Base-by-base conservation (phyloP, 106 monocot species). In the Phalaenopsis aphrodite region DNA sequence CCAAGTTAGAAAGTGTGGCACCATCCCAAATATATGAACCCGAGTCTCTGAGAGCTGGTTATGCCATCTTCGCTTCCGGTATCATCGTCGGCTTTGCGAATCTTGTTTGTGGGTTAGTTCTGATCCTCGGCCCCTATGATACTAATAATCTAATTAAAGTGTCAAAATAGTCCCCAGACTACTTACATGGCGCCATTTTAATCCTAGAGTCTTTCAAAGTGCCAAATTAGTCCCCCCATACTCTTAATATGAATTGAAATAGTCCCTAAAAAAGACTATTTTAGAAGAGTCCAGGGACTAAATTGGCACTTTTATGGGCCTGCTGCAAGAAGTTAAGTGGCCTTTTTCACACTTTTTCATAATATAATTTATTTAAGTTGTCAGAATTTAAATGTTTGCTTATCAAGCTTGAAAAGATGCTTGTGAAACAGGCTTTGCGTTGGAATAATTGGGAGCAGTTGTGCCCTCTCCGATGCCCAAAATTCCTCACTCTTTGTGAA, bases 361-460 rank as follows among this genome's bases (percentile, higher is more conserved):
- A 30, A 30, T 30, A 30, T 30, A 30, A 30, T 30, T 30, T 30
- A 30, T 30, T 30, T 30, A 30, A 30, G 30, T 30, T 30, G 30
- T 30, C 30, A 30, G 0, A 30, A 72, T 8, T 5, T 47, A 47
- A 47, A 47, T 9, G 47, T 47, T 1, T 5, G 1, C 11, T 10
- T 52, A 12, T 12, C 52, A 52, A 14, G 14, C 12, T 12, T 52
- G 42, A 42, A 42, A 61, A 21, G 21, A 8, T 19, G 12, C 42
- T 43, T 68, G 3, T 74, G 74, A 74, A 74, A 56, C 78, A 97
- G 96, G 83, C 81, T 97, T 8, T 97, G 96, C 71, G 96, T 97
- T 5, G 96, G 96, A 80, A 90, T 97, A 80, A 97, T 97, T 79
- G 96, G 96, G 81, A 96, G 96, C 91, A 96, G 96, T 76, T 96